Conservation (phyloP, 2,329 filamentous ascomycete species). For the Ascochyta lentis region DNA sequence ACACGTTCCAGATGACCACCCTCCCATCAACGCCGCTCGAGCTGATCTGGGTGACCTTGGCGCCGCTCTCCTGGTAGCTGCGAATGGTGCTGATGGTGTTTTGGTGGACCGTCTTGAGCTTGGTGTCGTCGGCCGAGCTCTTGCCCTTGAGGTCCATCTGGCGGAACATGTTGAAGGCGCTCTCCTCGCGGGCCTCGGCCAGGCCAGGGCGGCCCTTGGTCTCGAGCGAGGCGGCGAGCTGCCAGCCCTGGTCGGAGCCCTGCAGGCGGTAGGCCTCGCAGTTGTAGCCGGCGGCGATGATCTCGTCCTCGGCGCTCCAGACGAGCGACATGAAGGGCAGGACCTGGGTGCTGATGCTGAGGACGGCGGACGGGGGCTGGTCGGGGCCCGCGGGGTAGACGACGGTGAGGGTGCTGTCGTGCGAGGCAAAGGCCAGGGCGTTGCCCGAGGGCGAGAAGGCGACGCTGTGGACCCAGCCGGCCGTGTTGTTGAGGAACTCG, state of each 20-base stretch:
- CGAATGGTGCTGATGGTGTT: constrained; percentile 92
- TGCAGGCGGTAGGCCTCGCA: constrained; percentile 89
- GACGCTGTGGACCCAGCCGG: constrained; percentile 94
- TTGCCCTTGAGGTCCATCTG: constrained; percentile 99
- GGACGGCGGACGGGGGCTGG: constrained; percentile 85
- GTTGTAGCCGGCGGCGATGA: constrained; percentile 91
- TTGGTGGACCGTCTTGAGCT: constrained; percentile 94
- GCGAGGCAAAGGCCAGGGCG: constrained; percentile 90
- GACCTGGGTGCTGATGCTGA: constrained; percentile 87
- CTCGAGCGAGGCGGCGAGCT: constrained; percentile 81
- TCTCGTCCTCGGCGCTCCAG: constrained; percentile 91
- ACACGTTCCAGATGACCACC: constrained; percentile 57
- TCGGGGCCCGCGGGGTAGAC: constrained; percentile 94
- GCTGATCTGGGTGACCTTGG: constrained; percentile 78
- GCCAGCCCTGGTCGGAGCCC: constrained; percentile 81
- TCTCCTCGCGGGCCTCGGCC: constrained; percentile 78
- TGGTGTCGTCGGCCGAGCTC: constrained; percentile 80
- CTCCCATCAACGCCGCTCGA: constrained; percentile 61
- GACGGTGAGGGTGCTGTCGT: constrained; percentile 95
- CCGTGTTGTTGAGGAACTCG: constrained; percentile 94
- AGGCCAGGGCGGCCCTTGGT: constrained; percentile 68
- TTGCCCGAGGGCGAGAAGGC: constrained; percentile 92
- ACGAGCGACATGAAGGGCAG: constrained; percentile 91
- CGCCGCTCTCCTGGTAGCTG: constrained; percentile 71
- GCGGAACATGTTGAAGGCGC: constrained; percentile 95